Evolutionary conservation across 768 basidiomycete species (phyloP).

Genomic region (Tephrocybe sp.): DNA sequence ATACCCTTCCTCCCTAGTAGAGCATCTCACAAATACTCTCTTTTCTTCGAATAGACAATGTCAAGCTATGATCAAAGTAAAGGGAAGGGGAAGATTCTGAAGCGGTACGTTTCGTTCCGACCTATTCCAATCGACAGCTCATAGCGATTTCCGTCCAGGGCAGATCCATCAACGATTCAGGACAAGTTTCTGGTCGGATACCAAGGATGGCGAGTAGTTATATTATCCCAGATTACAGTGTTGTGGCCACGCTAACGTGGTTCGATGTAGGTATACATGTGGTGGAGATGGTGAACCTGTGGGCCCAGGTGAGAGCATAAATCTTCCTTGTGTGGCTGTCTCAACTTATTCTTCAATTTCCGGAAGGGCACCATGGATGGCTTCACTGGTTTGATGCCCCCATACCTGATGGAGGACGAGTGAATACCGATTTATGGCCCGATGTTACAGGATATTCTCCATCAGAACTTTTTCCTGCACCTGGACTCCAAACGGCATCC

Average conservation of each 20-base stretch:
- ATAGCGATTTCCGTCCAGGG: conserved; percentile 33
- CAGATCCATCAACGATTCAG: conserved; percentile 75
- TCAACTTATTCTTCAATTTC: not conserved
- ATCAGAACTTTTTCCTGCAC: conserved; percentile 68
- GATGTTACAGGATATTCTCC: conserved; percentile 70
- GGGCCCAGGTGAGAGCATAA: conserved; percentile 47
- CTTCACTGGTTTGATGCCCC: conserved; percentile 81
- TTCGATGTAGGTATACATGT: conserved; percentile 63
- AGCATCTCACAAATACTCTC: not conserved
- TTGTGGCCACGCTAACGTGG: not conserved
- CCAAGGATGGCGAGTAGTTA: conserved; percentile 70
- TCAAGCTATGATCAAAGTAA: conserved; percentile 24
- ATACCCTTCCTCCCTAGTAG: not conserved
- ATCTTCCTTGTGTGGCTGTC: no score
- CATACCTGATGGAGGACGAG: conserved; percentile 64
- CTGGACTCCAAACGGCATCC: conserved; percentile 57
- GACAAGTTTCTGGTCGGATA: conserved; percentile 86
- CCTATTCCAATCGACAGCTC: conserved; percentile 1
- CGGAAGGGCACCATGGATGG: conserved; percentile 77
- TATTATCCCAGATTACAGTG: not conserved
- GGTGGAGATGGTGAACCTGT: conserved; percentile 68
- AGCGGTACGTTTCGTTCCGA: conserved; percentile 34
- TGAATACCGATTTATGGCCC: conserved; percentile 80
- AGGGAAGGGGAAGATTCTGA: conserved; percentile 34
- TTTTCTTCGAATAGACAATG: conserved; percentile 17